Conservation (phyloP, 1,284 basidiomycete genomes). For the Pisolithus thermaeus region DNA sequence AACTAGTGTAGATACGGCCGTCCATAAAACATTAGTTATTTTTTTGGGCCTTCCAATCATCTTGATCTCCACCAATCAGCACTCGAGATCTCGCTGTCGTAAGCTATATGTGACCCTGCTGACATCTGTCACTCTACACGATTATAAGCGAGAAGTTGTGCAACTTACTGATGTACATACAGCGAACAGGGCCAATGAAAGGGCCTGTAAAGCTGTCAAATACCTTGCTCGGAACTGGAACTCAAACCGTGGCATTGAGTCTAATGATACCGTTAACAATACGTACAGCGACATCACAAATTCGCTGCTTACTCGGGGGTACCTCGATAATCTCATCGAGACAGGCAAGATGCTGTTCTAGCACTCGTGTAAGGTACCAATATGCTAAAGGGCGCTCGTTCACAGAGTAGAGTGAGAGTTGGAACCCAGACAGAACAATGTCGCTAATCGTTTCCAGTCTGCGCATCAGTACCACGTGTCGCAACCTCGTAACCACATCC, state of each 20-base stretch:
- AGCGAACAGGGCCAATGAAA: slow-evolving; percentile 43
- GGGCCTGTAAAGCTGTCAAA: slow-evolving; percentile 48
- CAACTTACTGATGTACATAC: slow-evolving; percentile 26
- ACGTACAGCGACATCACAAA: background rate
- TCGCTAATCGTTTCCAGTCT: slow-evolving; percentile 60
- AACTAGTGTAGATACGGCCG: no score
- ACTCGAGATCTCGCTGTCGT: no score
- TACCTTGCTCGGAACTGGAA: slow-evolving; percentile 43
- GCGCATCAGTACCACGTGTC: slow-evolving; percentile 45
- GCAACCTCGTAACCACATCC: slow-evolving; percentile 35
- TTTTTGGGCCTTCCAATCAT: no score
- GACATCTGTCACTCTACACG: no score
- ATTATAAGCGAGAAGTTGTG: no score
- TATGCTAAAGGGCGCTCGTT: slow-evolving; percentile 69
- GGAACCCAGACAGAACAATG: slow-evolving; percentile 69
- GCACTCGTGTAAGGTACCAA: slow-evolving; percentile 59
- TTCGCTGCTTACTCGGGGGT: slow-evolving; percentile 30
- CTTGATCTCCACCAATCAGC: no score
- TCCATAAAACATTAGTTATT: no score
- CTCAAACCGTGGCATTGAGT: slow-evolving; percentile 39
- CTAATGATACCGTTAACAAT: slow-evolving; percentile 27
- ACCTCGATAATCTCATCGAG: slow-evolving; percentile 43
- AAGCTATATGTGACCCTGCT: no score
- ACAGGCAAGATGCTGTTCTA: slow-evolving; percentile 48
- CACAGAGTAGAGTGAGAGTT: slow-evolving; percentile 64